Conservation (phyloP, 305 asterid species). For the Fraxinus sp. region DNA sequence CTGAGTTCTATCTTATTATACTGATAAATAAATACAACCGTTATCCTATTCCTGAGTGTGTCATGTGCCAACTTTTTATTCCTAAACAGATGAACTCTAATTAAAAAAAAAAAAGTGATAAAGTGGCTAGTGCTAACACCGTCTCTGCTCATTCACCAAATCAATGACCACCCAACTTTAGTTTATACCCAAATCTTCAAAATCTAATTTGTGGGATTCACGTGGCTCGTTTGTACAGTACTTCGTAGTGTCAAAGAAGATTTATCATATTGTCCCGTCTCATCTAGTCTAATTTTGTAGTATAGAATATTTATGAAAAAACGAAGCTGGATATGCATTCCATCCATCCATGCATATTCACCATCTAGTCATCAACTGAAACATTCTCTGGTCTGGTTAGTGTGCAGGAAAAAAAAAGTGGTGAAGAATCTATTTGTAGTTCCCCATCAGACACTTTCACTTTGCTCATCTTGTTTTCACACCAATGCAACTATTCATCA, state of each 20-base stretch:
- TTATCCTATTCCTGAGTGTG: slow-evolving; percentile 9
- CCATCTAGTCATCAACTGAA: slow-evolving; percentile 48
- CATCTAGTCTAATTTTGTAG: background rate
- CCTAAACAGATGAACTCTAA: background rate
- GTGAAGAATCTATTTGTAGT: slow-evolving; percentile 80
- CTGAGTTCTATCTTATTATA: background rate
- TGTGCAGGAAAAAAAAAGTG: slow-evolving; percentile 96
- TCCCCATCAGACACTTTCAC: slow-evolving; percentile 73
- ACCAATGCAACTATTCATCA: slow-evolving; percentile 82
- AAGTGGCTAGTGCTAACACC: slow-evolving; percentile 41
- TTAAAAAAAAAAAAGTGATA: slow-evolving; percentile 15
- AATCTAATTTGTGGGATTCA: slow-evolving; percentile 17
- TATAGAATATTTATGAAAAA: slow-evolving; percentile 18
- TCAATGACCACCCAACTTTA: slow-evolving; percentile 26
- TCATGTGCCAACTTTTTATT: slow-evolving; percentile 10
- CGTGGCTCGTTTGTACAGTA: background rate
- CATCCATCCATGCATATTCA: slow-evolving; percentile 38
- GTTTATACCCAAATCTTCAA: slow-evolving; percentile 19
- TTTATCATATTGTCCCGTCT: background rate
- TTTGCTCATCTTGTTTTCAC: slow-evolving; percentile 89
- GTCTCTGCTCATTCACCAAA: slow-evolving; percentile 29
- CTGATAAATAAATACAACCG: background rate
- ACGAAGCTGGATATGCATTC: slow-evolving; percentile 34
- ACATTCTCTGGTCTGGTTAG: slow-evolving; percentile 27
- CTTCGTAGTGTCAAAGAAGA: background rate